These are phyloP conservation scores for Polygonum aviculare DNA, from an alignment of 148 eudicot genomes.

Conservation along the genomic window DNA sequence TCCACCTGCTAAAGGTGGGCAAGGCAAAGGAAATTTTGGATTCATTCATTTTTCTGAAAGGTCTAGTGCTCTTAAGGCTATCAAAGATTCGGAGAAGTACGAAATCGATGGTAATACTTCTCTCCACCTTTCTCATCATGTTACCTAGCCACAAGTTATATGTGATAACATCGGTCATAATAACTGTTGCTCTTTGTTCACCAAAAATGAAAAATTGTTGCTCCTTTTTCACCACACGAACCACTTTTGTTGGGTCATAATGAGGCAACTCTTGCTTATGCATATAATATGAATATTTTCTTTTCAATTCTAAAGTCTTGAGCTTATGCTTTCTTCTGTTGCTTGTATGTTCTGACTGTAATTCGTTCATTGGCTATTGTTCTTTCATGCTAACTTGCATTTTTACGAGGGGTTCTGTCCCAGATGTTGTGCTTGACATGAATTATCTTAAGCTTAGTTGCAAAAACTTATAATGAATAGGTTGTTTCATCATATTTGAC, in stretches of 20 bases:
- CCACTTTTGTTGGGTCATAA: neutral
- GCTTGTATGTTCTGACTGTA: neutral
- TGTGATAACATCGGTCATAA: neutral
- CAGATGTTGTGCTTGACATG: neutral
- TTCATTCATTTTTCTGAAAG: conserved; percentile 89
- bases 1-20: conserved; percentile 86
- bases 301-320: neutral
- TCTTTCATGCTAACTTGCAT: neutral
- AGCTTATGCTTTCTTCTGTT: neutral
- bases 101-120: conserved; percentile 69
- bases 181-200: neutral
- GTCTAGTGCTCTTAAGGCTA: conserved; percentile 90
- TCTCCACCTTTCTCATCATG: neutral
- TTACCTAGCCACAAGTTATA: neutral
- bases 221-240: neutral
- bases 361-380: neutral
- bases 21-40: conserved; percentile 87
- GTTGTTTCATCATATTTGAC: neutral
- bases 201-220: too few relatives aligned
- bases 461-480: neutral
- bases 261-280: neutral
- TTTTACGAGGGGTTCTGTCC: neutral
- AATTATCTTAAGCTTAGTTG: neutral
- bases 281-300: neutral
- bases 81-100: conserved; percentile 76